A percentile compares a stretch with the other conserved stretches of the same genome.
Conservation (phyloP, 768 basidiomycete genomes). For the Podaxis pistillaris region DNA sequence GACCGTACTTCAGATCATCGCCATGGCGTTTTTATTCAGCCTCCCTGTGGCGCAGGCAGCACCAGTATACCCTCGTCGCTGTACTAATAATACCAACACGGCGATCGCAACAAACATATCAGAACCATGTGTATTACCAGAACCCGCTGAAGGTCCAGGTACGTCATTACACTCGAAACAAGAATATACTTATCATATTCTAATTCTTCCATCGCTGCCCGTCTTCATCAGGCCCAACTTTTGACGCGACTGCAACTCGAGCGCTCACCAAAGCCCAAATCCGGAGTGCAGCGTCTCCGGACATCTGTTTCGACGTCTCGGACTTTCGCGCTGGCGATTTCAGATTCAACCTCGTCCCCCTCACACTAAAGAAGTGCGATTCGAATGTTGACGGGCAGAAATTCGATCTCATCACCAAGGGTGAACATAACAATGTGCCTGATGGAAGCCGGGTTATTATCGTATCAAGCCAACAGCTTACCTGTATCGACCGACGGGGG, state of each 20-base stretch:
- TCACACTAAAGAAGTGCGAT: constrained; percentile 26
- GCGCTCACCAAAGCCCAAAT: constrained; percentile 27
- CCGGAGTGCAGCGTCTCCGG: constrained; percentile 24
- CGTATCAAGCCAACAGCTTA: constrained; percentile 29
- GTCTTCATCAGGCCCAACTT: constrained; percentile 22
- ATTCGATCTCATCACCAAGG: constrained; percentile 32
- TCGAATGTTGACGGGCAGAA: constrained; percentile 26
- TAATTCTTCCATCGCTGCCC: neutral
- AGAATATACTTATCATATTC: neutral
- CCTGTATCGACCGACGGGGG: constrained; percentile 25
- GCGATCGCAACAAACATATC: neutral
- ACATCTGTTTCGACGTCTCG: constrained; percentile 28
- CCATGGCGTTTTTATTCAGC: neutral
- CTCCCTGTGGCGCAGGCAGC: neutral
- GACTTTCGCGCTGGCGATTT: constrained; percentile 30
- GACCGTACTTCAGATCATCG: neutral
- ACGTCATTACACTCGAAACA: neutral
- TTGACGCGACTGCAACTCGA: constrained; percentile 29
- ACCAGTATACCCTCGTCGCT: neutral
- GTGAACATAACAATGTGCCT: constrained; percentile 27
- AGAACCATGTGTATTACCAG: neutral
- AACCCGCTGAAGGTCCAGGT: neutral
- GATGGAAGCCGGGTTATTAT: constrained; percentile 26
- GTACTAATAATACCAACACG: neutral
- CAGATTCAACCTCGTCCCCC: constrained; percentile 31